Base-by-base conservation (phyloP, 2,329 filamentous ascomycete species). In the Grosmannia serpens region DNA sequence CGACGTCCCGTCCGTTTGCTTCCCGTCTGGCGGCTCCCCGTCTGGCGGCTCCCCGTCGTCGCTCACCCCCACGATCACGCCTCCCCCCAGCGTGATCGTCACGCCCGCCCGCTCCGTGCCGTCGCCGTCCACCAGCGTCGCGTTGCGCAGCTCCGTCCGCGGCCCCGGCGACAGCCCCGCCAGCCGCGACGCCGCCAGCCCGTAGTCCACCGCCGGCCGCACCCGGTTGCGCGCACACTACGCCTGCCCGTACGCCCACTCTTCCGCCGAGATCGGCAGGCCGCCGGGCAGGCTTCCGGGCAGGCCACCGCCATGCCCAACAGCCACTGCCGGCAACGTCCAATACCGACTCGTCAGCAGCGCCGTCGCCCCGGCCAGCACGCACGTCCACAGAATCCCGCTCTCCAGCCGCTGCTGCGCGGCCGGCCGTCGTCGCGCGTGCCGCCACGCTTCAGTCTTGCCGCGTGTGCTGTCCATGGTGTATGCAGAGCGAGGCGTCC, bases 51-150 rank as follows among this genome's bases (percentile, higher is more conserved):
- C 11, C 49, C 24, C 11, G 44, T 13, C 47, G 11, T 50, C 55
- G 17, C 10, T 2, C 17, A 58, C 51, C 6, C 3, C 4, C 13
- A 46, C 35, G 24, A 53, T 26, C 27, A 58, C 22, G 17, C 44
- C 44, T 4, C 22, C 51, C 24, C 27, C n/a, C 51, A 58, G 17
- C 17, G 22, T 22, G 8, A 58, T 41, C 10, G 29, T 49, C 7
- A 38, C 27, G 24, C 41, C 57, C 22, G n/a, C 17, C 24, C 13
- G 22, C 31, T n/a, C 17, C 4, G 52, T 22, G 9, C 57, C 57
- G 31, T 55, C 57, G 11, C 56, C 56, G 51, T 58, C 51, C 9
- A 58, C 7, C 29, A 58, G 52, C 41, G 57, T 58, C 3, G 57
- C 51, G 24, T 58, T 58, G n/a, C 29, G 52, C 44, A 58, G 57